Percentiles rank a stretch among this genome's conserved stretches.
Evolutionary conservation across 768 basidiomycete species (phyloP).

Genomic region (Phaffia tasmanica): DNA sequence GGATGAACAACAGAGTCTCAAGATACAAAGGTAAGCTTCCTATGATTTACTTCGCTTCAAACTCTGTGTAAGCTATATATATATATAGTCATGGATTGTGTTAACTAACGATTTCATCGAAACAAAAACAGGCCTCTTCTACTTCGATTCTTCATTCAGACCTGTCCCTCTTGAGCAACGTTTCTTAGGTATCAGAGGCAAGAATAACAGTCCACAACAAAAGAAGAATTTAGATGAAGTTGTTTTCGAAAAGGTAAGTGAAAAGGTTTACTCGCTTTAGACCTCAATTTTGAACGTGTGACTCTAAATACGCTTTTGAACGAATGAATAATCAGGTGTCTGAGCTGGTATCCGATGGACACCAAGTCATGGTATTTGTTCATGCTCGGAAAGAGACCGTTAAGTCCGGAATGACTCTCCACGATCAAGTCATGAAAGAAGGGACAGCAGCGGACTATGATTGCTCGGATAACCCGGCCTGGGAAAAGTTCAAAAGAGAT

Average conservation of each 20-base stretch:
- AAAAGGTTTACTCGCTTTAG: background rate
- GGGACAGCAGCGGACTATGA: conserved; percentile 66
- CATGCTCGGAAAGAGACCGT: conserved; percentile 98
- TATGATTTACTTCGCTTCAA: background rate
- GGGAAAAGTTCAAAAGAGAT: conserved; percentile 59
- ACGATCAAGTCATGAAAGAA: conserved; percentile 62
- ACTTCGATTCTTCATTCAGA: conserved; percentile 93
- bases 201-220: conserved; percentile 59
- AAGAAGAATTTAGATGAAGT: conserved; percentile 77
- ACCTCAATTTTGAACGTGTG: background rate
- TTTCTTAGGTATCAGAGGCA: conserved; percentile 86
- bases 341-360: conserved; percentile 74
- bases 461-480: conserved; percentile 69
- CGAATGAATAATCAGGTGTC: conserved; percentile 45
- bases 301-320: too few relatives aligned
- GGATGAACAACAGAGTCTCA: conserved; percentile 15
- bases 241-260: conserved; percentile 59
- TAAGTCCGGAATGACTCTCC: conserved; percentile 69
- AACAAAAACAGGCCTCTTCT: conserved; percentile 70
- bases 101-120: conserved; percentile 28
- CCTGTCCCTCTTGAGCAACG: conserved; percentile 96
- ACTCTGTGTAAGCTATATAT: too few relatives aligned
- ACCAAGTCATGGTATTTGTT: conserved; percentile 99
- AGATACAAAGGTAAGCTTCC: conserved; percentile 16
- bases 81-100: too few relatives aligned